These are phyloP conservation scores for Halophytophthora polymorphica DNA, from an alignment of 352 stramenopile species.

Conservation along the genomic window DNA sequence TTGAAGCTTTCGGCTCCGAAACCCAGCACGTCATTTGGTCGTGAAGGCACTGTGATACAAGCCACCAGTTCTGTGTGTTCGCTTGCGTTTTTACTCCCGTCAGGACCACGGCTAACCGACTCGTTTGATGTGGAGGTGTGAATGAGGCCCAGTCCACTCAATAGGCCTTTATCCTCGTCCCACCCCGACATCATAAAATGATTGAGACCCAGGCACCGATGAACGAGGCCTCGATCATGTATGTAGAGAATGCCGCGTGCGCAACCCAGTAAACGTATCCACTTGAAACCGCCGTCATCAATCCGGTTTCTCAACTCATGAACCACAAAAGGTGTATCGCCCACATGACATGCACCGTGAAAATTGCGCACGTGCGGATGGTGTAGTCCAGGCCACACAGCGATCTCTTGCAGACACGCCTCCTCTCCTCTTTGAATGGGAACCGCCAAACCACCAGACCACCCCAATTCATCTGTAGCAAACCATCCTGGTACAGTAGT, in stretches of 20 bases:
- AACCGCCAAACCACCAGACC: no score
- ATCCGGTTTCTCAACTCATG: no score
- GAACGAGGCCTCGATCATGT: neutral
- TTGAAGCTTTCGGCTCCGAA: no score
- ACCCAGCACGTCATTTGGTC: no score
- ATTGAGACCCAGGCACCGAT: neutral
- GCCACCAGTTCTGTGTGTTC: no score
- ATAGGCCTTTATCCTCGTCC: neutral
- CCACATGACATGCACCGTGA: conserved; percentile 19
- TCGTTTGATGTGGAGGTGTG: no score
- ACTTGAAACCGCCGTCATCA: neutral
- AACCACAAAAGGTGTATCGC: neutral
- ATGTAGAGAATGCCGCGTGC: neutral
- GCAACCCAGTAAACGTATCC: neutral
- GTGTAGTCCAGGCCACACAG: conserved; percentile 4
- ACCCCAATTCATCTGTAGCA: neutral
- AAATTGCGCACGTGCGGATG: conserved; percentile 15
- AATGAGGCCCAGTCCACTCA: neutral
- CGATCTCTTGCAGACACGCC: conserved; percentile 4
- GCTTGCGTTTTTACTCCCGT: no score
- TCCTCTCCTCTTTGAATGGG: conserved; percentile 9
- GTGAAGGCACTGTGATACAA: no score
- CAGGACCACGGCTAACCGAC: no score
- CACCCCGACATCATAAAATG: neutral
- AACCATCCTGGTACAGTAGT: conserved; percentile 8